Evolutionary conservation across 352 stramenopile species (phyloP).

Genomic region (Aphanomyces euteiches): DNA sequence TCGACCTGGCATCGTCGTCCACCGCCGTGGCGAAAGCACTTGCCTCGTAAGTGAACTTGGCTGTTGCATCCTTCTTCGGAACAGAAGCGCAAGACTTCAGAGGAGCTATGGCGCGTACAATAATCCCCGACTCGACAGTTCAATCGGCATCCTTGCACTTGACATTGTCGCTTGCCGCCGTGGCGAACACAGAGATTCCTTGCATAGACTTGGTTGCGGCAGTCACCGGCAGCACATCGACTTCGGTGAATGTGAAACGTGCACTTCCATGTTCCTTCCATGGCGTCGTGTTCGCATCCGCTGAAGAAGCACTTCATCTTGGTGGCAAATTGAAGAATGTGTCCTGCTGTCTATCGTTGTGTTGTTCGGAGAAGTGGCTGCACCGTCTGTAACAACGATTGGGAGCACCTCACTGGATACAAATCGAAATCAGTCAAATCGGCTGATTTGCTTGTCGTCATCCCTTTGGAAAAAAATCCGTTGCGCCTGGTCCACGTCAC

Average conservation of each 20-base stretch:
- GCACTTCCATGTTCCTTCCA: constrained; percentile 8
- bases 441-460: no score
- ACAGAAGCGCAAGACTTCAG: not conserved
- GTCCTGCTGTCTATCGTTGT: no score
- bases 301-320: constrained; percentile 13
- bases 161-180: constrained; percentile 26
- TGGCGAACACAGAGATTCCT: constrained; percentile 21
- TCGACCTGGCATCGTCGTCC: constrained; percentile 19
- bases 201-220: constrained; percentile 26
- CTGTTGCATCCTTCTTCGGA: constrained; percentile 2
- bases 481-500: no score
- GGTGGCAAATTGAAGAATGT: no score
- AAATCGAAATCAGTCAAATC: no score
- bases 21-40: constrained; percentile 20
- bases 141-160: not conserved
- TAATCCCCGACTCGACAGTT: not conserved
- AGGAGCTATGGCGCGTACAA: constrained; percentile 3
- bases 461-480: no score
- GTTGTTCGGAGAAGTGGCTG: no score
- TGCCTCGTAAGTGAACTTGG: not conserved
- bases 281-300: not conserved
- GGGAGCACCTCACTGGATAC: no score
- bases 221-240: constrained; percentile 15
- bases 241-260: constrained; percentile 19
- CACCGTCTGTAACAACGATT: no score